Evolutionary conservation across 176 grass and related monocot species (phyloP).

Genomic region (Melocanna baccifera): DNA sequence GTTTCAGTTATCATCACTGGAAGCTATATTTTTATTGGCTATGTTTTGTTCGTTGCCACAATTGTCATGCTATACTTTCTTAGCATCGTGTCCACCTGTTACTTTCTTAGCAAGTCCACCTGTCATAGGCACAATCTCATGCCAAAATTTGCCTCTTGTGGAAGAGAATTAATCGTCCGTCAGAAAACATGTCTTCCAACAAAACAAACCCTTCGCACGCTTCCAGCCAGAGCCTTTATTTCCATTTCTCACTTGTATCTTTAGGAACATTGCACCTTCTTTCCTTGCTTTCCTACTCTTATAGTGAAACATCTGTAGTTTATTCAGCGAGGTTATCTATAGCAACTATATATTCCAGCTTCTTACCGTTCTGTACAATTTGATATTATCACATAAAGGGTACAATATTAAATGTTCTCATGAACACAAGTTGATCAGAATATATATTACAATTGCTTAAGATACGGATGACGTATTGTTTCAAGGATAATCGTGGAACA

Average conservation of each 20-base stretch:
- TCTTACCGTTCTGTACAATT: not conserved
- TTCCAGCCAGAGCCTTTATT: not conserved
- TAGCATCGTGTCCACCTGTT: not conserved
- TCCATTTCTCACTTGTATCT: not conserved
- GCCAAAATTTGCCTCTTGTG: not conserved
- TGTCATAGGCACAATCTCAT: not conserved
- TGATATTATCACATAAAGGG: not conserved
- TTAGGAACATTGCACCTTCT: not conserved
- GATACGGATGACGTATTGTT: constrained; percentile 1
- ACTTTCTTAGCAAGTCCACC: not conserved
- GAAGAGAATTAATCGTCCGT: not conserved
- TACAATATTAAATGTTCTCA: not conserved
- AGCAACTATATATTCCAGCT: not conserved
- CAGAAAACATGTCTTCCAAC: not conserved
- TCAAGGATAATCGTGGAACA: constrained; percentile 32
- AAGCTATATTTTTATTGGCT: not conserved
- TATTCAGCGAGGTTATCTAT: not conserved
- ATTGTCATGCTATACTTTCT: not conserved
- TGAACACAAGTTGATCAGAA: not conserved
- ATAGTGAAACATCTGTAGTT: not conserved
- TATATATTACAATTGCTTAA: constrained; percentile 38
- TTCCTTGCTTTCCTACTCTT: not conserved
- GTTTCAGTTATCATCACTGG: too few species aligned
- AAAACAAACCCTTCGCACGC: not conserved
- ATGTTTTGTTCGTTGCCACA: not conserved